Evolutionary conservation across 139 green algal species (phyloP), one percentile per base, ranked within the genome.

Genomic region (Chlamydomonas eustigma): DNA sequence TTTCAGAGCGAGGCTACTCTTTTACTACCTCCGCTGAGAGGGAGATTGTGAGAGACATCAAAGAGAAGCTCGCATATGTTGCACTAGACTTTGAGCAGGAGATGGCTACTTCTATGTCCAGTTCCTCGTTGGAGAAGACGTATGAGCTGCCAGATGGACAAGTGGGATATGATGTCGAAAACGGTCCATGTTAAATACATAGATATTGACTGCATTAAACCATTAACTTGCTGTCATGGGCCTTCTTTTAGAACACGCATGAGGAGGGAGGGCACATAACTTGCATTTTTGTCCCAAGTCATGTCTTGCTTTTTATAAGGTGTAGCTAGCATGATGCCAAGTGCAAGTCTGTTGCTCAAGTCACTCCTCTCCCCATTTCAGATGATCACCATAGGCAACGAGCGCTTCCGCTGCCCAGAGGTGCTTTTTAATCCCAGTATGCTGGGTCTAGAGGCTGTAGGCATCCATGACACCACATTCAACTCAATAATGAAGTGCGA

Each of bases 41-140:
- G 52, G 95, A 99, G 88, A 99, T 98, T 70, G 95, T 98, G 68
- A 89, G 95, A 8, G 95, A 99, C 89, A 98, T 99, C 82, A 99
- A 99, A 92, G 95, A 99, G 90, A 98, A 98, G 94, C 89, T 99
- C 37, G 87, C 87, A 31, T 99, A 98, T 79, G 95, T 99, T 22
- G 96, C 96, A 22, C 71, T 95, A 25, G 95, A 99, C 87, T 98
- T 94, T 80, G 95, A 98, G 83, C 80, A 92, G 73, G 95, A 99
- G 87, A 89, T 97, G 83, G 83, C 85, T 31, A 97, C 88, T 33
- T 78, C 85, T 18, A 73, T 85, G 32, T 86, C 81, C 74, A 92
- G 80, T 64, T 94, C 88, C 34, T 91, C 91, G 25, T 80, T 98
- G 5, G 96, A 99, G 87, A 99, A 98, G 90, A 93, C 66, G 22